Percentiles rank a stretch among this genome's conserved stretches.
Evolutionary conservation across 164 flowering plant genomes (phyloP).

Genomic region (Litsea cubeba): DNA sequence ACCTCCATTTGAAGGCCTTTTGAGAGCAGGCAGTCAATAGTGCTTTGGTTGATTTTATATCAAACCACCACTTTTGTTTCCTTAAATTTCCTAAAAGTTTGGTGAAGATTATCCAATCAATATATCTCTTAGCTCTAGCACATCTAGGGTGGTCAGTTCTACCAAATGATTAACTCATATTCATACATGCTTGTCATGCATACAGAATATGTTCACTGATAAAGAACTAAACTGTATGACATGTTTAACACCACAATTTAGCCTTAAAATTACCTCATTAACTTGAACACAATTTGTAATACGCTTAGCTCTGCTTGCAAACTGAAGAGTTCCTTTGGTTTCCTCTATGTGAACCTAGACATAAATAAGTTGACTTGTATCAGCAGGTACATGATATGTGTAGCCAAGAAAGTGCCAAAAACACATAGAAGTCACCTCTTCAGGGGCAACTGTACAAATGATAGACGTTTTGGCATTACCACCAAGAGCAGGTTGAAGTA

Average conservation of each 20-base stretch:
- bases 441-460: constrained; percentile 94
- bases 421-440: constrained; percentile 46
- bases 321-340: constrained; percentile 95
- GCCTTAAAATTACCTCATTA: constrained; percentile 65
- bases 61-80: too few species aligned
- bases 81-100: too few species aligned
- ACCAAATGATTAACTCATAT: background rate
- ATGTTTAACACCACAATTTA: background rate
- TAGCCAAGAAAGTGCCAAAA: background rate
- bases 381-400: background rate
- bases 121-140: background rate
- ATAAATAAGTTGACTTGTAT: background rate
- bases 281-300: constrained; percentile 95
- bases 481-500: constrained; percentile 97
- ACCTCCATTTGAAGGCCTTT: too few species aligned
- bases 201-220: background rate
- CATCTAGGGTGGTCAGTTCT: background rate
- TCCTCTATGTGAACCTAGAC: constrained; percentile 82
- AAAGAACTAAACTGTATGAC: background rate
- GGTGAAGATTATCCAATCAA: too few species aligned
- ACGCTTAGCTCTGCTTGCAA: constrained; percentile 95
- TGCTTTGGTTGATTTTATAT: too few species aligned
- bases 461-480: constrained; percentile 99
- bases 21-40: too few species aligned
- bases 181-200: background rate